phyloP scores from a whole-genome alignment of 495 filamentous ascomycete species.

The Xylaria cubensis region DNA sequence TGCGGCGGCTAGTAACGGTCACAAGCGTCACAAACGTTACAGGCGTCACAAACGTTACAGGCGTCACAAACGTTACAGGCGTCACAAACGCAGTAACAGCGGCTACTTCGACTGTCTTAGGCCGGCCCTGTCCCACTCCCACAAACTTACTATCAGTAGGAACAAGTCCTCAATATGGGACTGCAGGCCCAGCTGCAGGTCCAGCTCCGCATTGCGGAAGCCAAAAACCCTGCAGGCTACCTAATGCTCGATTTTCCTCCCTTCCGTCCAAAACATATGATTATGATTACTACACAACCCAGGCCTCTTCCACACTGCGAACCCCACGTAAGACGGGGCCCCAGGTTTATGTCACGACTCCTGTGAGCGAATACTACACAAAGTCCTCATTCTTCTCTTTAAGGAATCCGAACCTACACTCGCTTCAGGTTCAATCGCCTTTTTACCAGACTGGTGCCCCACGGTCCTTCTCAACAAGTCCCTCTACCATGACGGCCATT shows the following conservation, averaged over 20 bases:
- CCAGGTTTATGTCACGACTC: constrained; percentile 5
- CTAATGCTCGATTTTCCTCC: constrained; percentile 9
- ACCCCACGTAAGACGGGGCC: constrained; percentile 20
- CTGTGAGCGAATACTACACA: not conserved
- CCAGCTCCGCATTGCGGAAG: constrained; percentile 37
- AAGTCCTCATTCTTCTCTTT: constrained; percentile 5
- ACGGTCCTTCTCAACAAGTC: constrained; percentile 50
- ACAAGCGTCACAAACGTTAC: not conserved
- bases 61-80: not conserved
- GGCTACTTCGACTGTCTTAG: not conserved
- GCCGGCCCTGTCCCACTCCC: constrained; percentile 13
- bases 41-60: not conserved
- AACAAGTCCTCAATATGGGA: constrained; percentile 25
- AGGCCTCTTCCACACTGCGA: constrained; percentile 24
- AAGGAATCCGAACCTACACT: constrained; percentile 7
- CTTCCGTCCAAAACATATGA: constrained; percentile 8
- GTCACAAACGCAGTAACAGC: not conserved
- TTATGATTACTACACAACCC: constrained; percentile 30
- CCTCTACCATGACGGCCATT: constrained; percentile 75
- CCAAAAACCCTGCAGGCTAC: constrained; percentile 34
- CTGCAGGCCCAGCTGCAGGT: constrained; percentile 25
- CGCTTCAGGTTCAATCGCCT: constrained; percentile 24
- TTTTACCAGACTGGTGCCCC: constrained; percentile 29
- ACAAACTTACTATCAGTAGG: constrained; percentile 7
- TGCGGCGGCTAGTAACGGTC: constrained; percentile 17